Conservation (phyloP, 2,329 filamentous ascomycete species). For the Alternaria atra region DNA sequence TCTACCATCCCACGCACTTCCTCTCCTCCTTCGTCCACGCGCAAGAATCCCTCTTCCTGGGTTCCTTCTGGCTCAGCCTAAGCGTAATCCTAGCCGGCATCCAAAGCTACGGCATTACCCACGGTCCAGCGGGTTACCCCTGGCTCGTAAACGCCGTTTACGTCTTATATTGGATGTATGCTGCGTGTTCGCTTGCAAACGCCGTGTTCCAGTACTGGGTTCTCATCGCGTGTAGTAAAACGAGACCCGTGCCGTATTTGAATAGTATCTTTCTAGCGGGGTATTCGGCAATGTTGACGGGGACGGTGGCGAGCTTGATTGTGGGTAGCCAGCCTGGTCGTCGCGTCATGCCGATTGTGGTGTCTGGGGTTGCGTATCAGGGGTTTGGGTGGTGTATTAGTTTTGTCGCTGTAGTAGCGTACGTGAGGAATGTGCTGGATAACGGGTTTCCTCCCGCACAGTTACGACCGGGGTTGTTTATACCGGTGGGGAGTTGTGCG, state of each 20-base stretch:
- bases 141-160: no score
- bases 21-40: no score
- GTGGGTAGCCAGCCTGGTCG: constrained; percentile 65
- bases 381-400: constrained; percentile 73
- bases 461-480: constrained; percentile 73
- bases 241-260: no score
- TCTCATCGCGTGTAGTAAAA: constrained; percentile 64
- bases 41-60: no score
- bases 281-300: constrained; percentile 74
- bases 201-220: constrained; percentile 63
- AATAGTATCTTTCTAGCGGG: constrained; percentile 69
- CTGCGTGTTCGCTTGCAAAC: constrained; percentile 14
- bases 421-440: constrained; percentile 72
- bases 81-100: no score
- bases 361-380: constrained; percentile 72
- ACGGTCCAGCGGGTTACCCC: no score
- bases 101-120: no score
- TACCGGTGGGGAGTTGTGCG: constrained; percentile 73
- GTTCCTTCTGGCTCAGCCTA: no score
- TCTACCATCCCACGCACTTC: no score
- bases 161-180: no score
- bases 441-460: constrained; percentile 67
- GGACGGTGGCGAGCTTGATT: constrained; percentile 73
- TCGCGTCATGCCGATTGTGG: constrained; percentile 66
- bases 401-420: constrained; percentile 73